phyloP scores from a whole-genome alignment of 179 eudicot species.

The Spergularia azorica region DNA sequence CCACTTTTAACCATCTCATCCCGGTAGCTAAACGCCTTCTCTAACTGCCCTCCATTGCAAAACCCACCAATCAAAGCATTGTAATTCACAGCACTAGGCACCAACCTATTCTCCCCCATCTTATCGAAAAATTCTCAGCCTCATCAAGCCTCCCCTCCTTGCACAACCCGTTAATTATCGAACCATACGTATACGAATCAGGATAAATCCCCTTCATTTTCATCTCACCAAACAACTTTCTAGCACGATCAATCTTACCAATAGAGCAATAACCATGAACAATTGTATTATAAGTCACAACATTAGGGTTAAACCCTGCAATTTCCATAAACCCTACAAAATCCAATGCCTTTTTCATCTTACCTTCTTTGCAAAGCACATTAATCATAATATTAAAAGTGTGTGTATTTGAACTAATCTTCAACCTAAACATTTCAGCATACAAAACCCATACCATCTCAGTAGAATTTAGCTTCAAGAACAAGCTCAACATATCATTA shows the following conservation, averaged over 20 bases:
- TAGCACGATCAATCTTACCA: constrained; percentile 57
- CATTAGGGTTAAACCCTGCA: constrained; percentile 59
- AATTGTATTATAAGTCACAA: constrained; percentile 65
- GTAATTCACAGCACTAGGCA: constrained; percentile 54
- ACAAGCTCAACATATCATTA: constrained; percentile 59
- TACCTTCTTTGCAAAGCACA: constrained; percentile 72
- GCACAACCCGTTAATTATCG: constrained; percentile 56
- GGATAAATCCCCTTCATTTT: constrained; percentile 57
- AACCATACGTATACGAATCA: constrained; percentile 58
- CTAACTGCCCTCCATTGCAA: constrained; percentile 63
- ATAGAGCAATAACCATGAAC: constrained; percentile 56
- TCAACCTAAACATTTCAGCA: constrained; percentile 67
- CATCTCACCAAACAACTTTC: constrained; percentile 48
- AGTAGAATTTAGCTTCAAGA: constrained; percentile 41
- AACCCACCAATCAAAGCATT: constrained; percentile 64
- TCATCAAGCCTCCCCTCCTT: constrained; percentile 57
- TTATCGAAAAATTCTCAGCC: constrained; percentile 42
- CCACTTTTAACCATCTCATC: constrained; percentile 66
- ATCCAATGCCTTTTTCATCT: constrained; percentile 63
- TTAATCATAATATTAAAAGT: constrained; percentile 84
- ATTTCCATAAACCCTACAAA: constrained; percentile 58
- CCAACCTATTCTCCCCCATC: constrained; percentile 50
- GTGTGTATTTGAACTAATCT: constrained; percentile 47
- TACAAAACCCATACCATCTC: constrained; percentile 62
- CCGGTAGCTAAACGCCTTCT: constrained; percentile 50